A percentile compares a stretch with the other conserved stretches of the same genome.
These are phyloP conservation scores for Prototheca stagnorum DNA, from an alignment of 163 green algal species.

Conservation along the genomic window DNA sequence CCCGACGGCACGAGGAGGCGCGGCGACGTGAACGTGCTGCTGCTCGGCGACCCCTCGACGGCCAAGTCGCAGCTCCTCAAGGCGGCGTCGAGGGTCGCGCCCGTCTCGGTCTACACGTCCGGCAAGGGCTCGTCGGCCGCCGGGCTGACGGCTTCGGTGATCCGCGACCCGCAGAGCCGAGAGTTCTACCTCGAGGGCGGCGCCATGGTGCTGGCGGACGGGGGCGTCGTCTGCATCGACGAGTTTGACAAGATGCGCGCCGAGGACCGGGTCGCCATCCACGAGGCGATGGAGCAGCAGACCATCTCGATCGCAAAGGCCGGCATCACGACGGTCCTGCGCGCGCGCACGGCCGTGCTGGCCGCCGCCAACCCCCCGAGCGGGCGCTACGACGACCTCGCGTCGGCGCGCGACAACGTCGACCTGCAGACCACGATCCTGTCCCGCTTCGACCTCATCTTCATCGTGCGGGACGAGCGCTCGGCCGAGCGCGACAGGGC, in stretches of 20 bases:
- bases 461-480: constrained; percentile 92
- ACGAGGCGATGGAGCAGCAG: constrained; percentile 99
- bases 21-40: constrained; percentile 96
- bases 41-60: constrained; percentile 93
- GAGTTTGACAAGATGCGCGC: constrained; percentile 99
- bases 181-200: constrained; percentile 98
- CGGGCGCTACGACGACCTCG: constrained; percentile 80
- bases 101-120: constrained; percentile 95
- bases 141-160: constrained; percentile 91
- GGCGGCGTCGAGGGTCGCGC: constrained; percentile 84
- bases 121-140: constrained; percentile 92
- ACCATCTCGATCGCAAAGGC: constrained; percentile 98
- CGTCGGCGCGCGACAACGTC: constrained; percentile 77
- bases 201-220: constrained; percentile 97
- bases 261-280: constrained; percentile 86
- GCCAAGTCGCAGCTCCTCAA: constrained; percentile 99
- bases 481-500: constrained; percentile 37
- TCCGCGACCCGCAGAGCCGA: constrained; percentile 49
- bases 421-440: constrained; percentile 97
- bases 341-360: constrained; percentile 75
- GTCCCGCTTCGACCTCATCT: constrained; percentile 98
- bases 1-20: constrained; percentile 72
- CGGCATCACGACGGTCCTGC: constrained; percentile 96
- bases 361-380: constrained; percentile 90
- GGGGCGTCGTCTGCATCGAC: constrained; percentile 97